These are phyloP conservation scores for Termitomyces sp. DNA, from an alignment of 768 basidiomycete species.

Conservation along the genomic window DNA sequence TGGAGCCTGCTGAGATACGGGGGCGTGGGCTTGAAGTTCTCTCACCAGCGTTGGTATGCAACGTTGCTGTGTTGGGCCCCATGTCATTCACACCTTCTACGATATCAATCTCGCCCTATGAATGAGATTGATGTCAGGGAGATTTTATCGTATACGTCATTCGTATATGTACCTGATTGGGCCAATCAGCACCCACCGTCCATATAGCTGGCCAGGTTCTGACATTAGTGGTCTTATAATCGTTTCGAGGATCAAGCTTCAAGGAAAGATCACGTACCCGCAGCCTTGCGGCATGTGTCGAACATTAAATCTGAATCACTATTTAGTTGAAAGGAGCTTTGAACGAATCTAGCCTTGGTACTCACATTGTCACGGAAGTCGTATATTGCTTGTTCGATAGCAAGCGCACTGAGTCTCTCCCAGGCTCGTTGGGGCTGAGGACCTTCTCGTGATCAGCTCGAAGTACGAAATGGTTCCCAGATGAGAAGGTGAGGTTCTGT, in stretches of 20 bases:
- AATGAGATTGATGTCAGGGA: not conserved
- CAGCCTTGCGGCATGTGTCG: conserved; percentile 59
- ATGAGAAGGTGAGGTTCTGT: conserved; percentile 53
- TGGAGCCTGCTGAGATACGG: conserved; percentile 26
- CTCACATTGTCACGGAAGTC: conserved; percentile 47
- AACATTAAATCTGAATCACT: conserved; percentile 35
- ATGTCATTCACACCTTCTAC: conserved; percentile 37
- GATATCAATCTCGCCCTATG: conserved; percentile 44
- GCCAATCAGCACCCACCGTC: conserved; percentile 47
- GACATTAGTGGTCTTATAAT: not conserved
- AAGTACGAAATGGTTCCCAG: conserved; percentile 46
- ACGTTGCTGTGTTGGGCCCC: conserved; percentile 29
- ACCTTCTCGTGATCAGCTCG: conserved; percentile 47
- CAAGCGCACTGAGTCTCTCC: conserved; percentile 55
- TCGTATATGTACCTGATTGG: conserved; percentile 24
- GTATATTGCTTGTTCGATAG: conserved; percentile 47
- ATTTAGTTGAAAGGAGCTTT: not conserved
- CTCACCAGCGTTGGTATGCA: conserved; percentile 35
- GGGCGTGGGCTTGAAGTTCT: conserved; percentile 35
- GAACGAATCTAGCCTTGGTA: not conserved
- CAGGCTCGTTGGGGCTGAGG: conserved; percentile 44
- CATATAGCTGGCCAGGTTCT: conserved; percentile 51
- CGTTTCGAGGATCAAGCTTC: not conserved
- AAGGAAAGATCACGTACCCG: conserved; percentile 31
- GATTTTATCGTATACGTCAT: not conserved